These are phyloP conservation scores for Polysphondylium violaceum DNA, from an alignment of 78 protist genomes.

Conservation along the genomic window DNA sequence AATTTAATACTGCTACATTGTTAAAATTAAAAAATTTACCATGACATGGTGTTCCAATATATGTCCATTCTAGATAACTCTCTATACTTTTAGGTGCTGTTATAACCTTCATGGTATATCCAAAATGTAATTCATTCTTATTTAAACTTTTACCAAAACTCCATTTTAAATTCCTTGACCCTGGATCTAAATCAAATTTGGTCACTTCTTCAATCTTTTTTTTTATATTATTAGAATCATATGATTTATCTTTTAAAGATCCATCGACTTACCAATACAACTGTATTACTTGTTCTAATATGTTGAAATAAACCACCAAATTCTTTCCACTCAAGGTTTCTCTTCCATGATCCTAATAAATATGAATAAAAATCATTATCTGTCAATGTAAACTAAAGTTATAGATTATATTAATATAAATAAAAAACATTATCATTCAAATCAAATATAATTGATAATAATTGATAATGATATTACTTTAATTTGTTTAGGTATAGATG, in stretches of 20 bases:
- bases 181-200: conserved; percentile 37
- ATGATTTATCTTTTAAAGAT: background rate
- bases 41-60: conserved; percentile 60
- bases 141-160: conserved; percentile 77
- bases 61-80: conserved; percentile 74
- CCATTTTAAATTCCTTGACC: conserved; percentile 75
- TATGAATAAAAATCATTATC: conserved; percentile 74
- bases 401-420: background rate
- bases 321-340: conserved; percentile 84
- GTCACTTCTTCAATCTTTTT: conserved; percentile 63
- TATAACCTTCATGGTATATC: conserved; percentile 76
- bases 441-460: background rate
- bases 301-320: conserved; percentile 71
- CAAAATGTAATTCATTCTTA: conserved; percentile 71
- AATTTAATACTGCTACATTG: conserved; percentile 66
- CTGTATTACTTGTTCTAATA: conserved; percentile 80
- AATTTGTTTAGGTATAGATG: conserved; percentile 39
- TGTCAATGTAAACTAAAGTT: conserved; percentile 34
- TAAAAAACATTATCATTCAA: background rate
- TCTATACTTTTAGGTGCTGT: conserved; percentile 59
- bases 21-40: conserved; percentile 70
- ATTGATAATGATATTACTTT: too few species aligned
- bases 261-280: conserved; percentile 51
- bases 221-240: background rate
- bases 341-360: conserved; percentile 79